Percentiles rank a stretch among this genome's conserved stretches.
phyloP scores from a whole-genome alignment of 139 green algal species.

The Axilococcus clingmanii region DNA sequence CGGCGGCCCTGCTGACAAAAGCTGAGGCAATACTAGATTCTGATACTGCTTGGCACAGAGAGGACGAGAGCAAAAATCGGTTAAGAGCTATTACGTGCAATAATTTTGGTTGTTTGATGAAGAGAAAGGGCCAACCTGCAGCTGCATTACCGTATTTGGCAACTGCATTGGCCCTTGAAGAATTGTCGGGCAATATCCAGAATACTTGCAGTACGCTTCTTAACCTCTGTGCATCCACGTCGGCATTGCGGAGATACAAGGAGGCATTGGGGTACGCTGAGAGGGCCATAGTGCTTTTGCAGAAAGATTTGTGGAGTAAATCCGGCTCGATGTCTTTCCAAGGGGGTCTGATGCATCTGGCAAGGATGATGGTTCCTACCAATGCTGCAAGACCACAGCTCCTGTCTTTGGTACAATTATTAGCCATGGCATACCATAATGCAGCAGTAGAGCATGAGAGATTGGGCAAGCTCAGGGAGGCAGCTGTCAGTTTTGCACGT shows the following conservation, averaged over 20 bases:
- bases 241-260: conserved; percentile 8
- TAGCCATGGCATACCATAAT: conserved; percentile 36
- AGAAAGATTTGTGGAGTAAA: conserved; percentile 10
- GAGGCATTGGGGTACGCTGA: conserved; percentile 25
- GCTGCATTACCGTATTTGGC: conserved; percentile 20
- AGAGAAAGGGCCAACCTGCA: conserved; percentile 12
- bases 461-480: conserved; percentile 17
- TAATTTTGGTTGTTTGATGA: conserved; percentile 31
- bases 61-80: not conserved
- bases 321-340: conserved; percentile 3
- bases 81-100: conserved; percentile 26
- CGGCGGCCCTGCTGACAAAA: conserved; percentile 17
- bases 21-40: conserved; percentile 23
- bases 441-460: conserved; percentile 26
- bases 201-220: conserved; percentile 19
- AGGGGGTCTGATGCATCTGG: conserved; percentile 3
- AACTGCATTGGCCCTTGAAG: conserved; percentile 20
- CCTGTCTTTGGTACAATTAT: conserved; percentile 14
- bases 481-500: conserved; percentile 21
- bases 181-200: conserved; percentile 9
- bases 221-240: conserved; percentile 27
- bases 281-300: conserved; percentile 23
- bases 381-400: not conserved
- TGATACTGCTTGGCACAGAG: conserved; percentile 8
- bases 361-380: not conserved